Evolutionary conservation across 2,329 filamentous ascomycete species (phyloP).

Genomic region (Epichloe sylvatica): DNA sequence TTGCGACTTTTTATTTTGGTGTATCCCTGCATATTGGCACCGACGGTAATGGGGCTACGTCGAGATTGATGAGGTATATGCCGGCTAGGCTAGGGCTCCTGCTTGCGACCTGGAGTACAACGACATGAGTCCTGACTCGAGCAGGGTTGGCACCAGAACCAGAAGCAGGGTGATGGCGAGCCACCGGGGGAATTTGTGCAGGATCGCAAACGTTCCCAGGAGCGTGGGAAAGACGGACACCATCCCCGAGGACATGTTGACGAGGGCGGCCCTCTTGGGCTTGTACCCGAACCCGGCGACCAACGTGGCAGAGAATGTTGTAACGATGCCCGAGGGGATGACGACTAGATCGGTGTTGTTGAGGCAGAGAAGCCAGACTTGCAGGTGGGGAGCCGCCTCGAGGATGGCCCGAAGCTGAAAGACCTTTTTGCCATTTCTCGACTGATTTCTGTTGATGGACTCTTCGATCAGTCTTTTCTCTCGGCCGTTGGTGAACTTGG

Average conservation of each 20-base stretch:
- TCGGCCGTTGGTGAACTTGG: conserved; percentile 10
- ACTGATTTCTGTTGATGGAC: conserved; percentile 38
- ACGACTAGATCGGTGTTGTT: conserved; percentile 12
- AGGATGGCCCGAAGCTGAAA: conserved; percentile 26
- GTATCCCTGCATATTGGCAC: conserved; percentile 31
- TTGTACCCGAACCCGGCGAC: conserved; percentile 22
- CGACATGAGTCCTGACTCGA: conserved; percentile 15
- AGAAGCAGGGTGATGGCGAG: conserved; percentile 13
- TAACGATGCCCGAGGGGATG: background rate
- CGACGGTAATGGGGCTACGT: conserved; percentile 27
- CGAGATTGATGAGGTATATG: conserved; percentile 24
- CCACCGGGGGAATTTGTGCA: conserved; percentile 16
- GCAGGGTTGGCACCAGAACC: conserved; percentile 12
- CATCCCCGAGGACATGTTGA: conserved; percentile 23
- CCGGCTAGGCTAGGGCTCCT: conserved; percentile 18
- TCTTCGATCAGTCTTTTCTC: conserved; percentile 34
- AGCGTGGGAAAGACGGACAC: conserved; percentile 12
- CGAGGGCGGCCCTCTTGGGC: conserved; percentile 27
- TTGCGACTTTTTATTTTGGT: conserved; percentile 28
- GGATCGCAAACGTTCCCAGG: conserved; percentile 11
- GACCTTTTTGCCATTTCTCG: conserved; percentile 26
- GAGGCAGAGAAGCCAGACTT: conserved; percentile 27
- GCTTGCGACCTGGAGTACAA: conserved; percentile 11
- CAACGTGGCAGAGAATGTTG: conserved; percentile 11
- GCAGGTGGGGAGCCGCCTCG: conserved; percentile 26